phyloP scores from a whole-genome alignment of 139 green algal species.

The Coelastrella sp. region DNA sequence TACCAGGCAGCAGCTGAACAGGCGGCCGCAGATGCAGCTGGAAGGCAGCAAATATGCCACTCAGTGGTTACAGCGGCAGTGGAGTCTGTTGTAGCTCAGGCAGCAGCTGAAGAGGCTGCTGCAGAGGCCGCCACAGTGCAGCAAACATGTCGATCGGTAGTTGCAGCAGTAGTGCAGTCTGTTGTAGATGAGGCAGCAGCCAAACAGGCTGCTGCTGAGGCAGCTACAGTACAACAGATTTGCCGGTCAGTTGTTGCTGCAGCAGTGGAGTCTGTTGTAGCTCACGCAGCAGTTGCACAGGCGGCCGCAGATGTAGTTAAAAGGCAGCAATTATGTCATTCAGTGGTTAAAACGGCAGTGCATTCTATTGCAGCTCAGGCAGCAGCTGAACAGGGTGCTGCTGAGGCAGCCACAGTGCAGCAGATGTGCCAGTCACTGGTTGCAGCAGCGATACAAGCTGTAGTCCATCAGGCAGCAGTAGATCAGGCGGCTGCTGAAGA shows the following conservation, averaged over 20 bases:
- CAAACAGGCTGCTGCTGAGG: neutral
- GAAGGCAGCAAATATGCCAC: neutral
- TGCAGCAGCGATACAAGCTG: neutral
- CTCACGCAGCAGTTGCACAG: neutral
- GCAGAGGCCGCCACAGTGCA: neutral
- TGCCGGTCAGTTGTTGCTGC: too few species aligned
- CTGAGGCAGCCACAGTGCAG: neutral
- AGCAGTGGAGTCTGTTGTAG: neutral
- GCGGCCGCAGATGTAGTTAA: neutral
- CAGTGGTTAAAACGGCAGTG: neutral
- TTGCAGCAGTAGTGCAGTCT: neutral
- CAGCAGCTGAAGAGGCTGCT: neutral
- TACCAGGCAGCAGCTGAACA: neutral
- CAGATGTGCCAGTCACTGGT: neutral
- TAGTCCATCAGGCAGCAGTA: neutral
- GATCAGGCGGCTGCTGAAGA: neutral
- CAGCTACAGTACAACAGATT: neutral
- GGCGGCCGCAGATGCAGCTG: neutral
- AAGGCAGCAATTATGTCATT: neutral
- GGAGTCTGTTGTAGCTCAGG: neutral
- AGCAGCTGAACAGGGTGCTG: neutral
- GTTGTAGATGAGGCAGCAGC: neutral
- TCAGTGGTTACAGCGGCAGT: neutral
- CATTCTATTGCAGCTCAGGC: neutral
- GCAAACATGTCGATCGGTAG: neutral